Evolutionary conservation across 352 stramenopile species (phyloP), one percentile per base, ranked within the genome.

Genomic region (Phytopythium helicoides): DNA sequence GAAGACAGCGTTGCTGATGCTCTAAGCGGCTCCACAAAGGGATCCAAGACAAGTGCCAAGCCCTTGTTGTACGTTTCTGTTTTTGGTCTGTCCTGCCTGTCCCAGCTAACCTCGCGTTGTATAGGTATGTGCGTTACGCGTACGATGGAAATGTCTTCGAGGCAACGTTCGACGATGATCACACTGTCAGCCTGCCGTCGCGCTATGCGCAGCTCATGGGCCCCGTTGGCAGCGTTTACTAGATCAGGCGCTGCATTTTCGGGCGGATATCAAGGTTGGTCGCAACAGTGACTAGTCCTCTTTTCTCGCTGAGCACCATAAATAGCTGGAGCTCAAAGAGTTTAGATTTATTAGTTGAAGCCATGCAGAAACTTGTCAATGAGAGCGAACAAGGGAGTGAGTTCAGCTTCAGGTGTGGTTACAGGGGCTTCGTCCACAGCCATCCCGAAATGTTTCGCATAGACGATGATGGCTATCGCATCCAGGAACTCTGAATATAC

Each of bases 61-160:
- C 78, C 81, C 8, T 70, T 87, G 51, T 64, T 92, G 76, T 92
- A 73, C 61, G 77, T 69, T 46, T 19, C 56, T 18, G 36, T 26
- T 3, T 37, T 12, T 21, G 11, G 19, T 12, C 3, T 39, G 44
- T 34, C 15, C 15, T 55, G 47, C 47, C 16, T 44, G 15, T 14
- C n/a, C n/a, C n/a, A n/a, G n/a, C 28, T 22, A 8, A 45, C 12
- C 15, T 50, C 23, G 15, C 31, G 18, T 16, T 16, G 14, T 31
- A 40, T 6, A 92, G 81, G 25, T 92, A 93, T 33, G 71, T 92
- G 35, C 83, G 81, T 31, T 94, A 94, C 60, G 62, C 78, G 25
- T 90, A 78, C 57, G 70, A 83, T 40, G 76, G 70, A 25, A 59
- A 75, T 28, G 79, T 94, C 44, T 94, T 89, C 44, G 83, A 94